Base-by-base conservation (phyloP, 2,329 filamentous ascomycete species). In the Trichoderma harzianum region DNA sequence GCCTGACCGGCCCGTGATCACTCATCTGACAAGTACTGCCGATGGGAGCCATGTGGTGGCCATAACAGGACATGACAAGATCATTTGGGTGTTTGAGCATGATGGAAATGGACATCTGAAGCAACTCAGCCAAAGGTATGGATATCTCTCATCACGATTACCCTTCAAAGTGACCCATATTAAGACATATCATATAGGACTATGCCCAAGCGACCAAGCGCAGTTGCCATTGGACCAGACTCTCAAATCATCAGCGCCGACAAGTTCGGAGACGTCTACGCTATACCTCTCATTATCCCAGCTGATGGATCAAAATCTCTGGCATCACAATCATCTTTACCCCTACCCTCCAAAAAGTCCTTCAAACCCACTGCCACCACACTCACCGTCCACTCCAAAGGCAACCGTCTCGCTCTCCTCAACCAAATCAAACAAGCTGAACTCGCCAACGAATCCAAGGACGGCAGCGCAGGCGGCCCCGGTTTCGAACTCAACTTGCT, bases 221-320 rank as follows among this genome's bases (percentile, higher is more conserved):
- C 92, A 43, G 84, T 98, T 72, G 84, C 87, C 66, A 82, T 98
- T 67, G 90, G 92, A 8, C 84, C 88, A 51, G 91, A 95, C 78
- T 85, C 86, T 57, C 92, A 90, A 10, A 93, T 99, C 74, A 82
- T 98, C 72, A 90, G 89, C 73, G 95, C 90, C 67, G 96, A 99
- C 84, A 99, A 99, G 81, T 98, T 98, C 78, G 96, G 96, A 75
- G 96, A 99, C 80, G 95, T 98, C 73, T 98, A 97, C 82, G 89
- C 93, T 12, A 83, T 99, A 8, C 95, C 96, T 16, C 85, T 98
- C 65, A 67, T 78, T 72, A 71, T 74, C 62, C 74, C 76, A 28
- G 26, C 51, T 67, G 65, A 68, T 75, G 62, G 28, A 55, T 55
- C 36, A 69, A 55, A 60, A 67, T 55, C 60, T 74, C 65, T 72